Base-by-base conservation (phyloP, 164 flowering plant genomes). In the Kalanchoe fedtschenkoi region DNA sequence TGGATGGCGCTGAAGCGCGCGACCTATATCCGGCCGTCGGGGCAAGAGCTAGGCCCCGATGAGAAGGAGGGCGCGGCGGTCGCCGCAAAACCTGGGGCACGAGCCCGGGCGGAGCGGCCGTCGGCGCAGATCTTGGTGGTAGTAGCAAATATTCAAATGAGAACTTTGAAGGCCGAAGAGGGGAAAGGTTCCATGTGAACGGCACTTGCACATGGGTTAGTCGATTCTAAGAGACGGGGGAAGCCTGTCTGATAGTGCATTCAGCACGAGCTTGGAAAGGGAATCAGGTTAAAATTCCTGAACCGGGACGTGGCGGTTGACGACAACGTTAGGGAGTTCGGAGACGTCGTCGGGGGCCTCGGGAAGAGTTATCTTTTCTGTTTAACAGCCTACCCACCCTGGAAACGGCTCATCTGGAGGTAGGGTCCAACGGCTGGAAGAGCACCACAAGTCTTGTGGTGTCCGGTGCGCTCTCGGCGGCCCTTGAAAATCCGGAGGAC, bases 1-100 rank as follows among this genome's bases (percentile, higher is more conserved):
- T 73, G 80, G 80, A 74, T 74, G 74, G 74, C 67, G 71, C 71
- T 74, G 10, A 70, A 74, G 74, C 65, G 65, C 59, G 63, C 59
- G 56, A 70, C 78, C 78, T 41, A 67, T 39, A 67, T 61, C 53
- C 61, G 65, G 44, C 56, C 70, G 55, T 67, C 62, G 65, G 66
- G 61, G 66, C 66, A 39, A 64, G 47, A 3, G 68, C 55, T 33
- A 57, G 30, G 62, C 68, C 68, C 24, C 62, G 62, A 65, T 58
- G 62, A 65, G 62, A 58, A 58, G 62, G 70, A 62, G 65, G 58
- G 58, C 43, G 58, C 43, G 58, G 43, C 32, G 43, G 65, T 62
- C 58, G 58, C 58, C 24, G 51, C 14, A 60, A 60, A 61, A 60
- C 60, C 60, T 60, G 37, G 37, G 63, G 51, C 35, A 38, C 26